These are phyloP conservation scores for Oenanthe javanica DNA, from an alignment of 140 eudicot genomes.

Conservation along the genomic window DNA sequence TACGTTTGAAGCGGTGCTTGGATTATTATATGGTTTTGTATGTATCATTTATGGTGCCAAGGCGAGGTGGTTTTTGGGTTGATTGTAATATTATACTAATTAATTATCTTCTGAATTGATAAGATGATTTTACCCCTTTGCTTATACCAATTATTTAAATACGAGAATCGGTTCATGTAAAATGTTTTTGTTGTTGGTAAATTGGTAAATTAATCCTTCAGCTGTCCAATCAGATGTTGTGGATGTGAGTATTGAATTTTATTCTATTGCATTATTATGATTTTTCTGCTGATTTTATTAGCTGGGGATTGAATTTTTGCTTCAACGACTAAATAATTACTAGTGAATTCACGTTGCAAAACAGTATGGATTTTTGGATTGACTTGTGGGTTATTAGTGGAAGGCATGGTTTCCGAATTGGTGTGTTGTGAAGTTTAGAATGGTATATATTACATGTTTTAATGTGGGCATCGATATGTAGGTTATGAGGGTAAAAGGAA, in stretches of 20 bases:
- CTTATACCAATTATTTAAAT: too few relatives aligned
- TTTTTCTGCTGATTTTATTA: not conserved
- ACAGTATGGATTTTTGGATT: not conserved
- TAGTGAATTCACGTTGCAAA: not conserved
- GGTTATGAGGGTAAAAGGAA: conserved; percentile 19
- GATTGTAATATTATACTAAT: not conserved
- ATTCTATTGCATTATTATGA: not conserved
- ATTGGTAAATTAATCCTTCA: too few relatives aligned
- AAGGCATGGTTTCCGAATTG: not conserved
- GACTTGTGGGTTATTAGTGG: not conserved
- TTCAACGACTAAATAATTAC: not conserved
- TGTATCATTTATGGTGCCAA: too few relatives aligned
- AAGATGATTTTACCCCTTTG: not conserved
- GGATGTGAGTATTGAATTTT: too few relatives aligned
- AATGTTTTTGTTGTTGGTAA: too few relatives aligned
- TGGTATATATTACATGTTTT: not conserved
- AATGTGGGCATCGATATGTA: not conserved
- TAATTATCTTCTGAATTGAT: not conserved
- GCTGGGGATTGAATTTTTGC: not conserved
- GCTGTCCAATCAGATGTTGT: too few relatives aligned
- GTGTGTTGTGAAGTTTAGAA: not conserved
- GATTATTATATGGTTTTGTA: not conserved
- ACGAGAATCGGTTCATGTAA: too few relatives aligned
- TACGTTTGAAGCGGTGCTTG: not conserved
- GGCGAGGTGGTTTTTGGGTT: not conserved